Evolutionary conservation across 2,329 filamentous ascomycete species (phyloP).

Genomic region (Verticillium klebahnii): DNA sequence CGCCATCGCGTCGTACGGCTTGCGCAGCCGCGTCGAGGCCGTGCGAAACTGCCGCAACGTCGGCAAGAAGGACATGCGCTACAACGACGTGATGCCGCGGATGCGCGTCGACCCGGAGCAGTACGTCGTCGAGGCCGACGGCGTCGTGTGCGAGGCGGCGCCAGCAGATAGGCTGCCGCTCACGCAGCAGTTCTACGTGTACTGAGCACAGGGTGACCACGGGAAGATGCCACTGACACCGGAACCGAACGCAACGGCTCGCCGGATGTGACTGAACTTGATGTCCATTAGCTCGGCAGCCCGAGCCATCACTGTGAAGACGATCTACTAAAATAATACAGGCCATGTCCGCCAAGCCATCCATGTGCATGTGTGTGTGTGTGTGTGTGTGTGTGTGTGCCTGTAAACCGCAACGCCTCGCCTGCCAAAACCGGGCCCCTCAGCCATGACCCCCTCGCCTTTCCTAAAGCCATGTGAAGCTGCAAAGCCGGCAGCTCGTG

Average conservation of each 20-base stretch:
- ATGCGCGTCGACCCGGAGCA: constrained; percentile 92
- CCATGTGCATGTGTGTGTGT: not conserved
- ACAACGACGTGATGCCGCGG: constrained; percentile 74
- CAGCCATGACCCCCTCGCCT: not conserved
- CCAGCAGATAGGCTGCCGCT: constrained; percentile 68
- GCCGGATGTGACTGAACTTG: not conserved
- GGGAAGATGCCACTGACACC: not conserved
- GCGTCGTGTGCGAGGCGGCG: constrained; percentile 66
- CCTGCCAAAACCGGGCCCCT: not conserved
- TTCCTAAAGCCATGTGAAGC: not conserved
- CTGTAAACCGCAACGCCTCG: not conserved
- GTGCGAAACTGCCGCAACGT: constrained; percentile 72
- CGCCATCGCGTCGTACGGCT: constrained; percentile 63
- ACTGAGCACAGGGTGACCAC: constrained; percentile 20
- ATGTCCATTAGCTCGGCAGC: not conserved
- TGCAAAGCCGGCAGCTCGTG: not conserved
- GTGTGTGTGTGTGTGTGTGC: not conserved
- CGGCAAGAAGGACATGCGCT: constrained; percentile 85
- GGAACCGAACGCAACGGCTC: not conserved
- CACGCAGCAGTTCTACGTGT: constrained; percentile 74
- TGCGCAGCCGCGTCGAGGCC: constrained; percentile 75
- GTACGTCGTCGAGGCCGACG: constrained; percentile 85
- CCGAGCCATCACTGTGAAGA: not conserved
- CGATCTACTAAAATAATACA: not conserved
- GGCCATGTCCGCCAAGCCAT: not conserved